A percentile compares a stretch with the other conserved stretches of the same genome.
phyloP scores from a whole-genome alignment of 1,139 yeast species.

The Waltiozyma sp. region DNA sequence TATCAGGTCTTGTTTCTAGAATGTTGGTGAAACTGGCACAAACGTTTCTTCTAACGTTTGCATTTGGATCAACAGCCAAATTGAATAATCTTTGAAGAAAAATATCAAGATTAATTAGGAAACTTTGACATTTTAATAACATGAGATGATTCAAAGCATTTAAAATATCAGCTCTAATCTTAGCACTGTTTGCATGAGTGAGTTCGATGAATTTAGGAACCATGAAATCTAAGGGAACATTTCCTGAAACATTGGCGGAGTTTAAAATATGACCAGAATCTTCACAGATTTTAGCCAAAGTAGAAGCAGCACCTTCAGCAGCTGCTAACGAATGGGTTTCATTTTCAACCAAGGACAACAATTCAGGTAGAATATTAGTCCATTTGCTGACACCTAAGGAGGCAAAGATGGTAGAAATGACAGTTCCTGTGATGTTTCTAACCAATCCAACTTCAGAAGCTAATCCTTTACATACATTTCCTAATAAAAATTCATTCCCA shows the following conservation, averaged over 20 bases:
- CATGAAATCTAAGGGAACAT: conserved; percentile 57
- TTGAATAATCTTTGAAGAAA: conserved; percentile 54
- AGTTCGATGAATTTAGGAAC: conserved; percentile 54
- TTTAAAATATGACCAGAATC: conserved; percentile 57
- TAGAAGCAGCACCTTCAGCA: conserved; percentile 73
- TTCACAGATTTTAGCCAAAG: conserved; percentile 81
- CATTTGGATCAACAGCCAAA: conserved; percentile 48
- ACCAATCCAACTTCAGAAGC: conserved; percentile 48
- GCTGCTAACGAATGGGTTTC: conserved; percentile 27
- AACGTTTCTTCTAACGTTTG: conserved; percentile 59
- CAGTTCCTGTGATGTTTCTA: conserved; percentile 83
- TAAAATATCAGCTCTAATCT: conserved; percentile 53
- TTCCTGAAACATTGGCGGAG: conserved; percentile 45
- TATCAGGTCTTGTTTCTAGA: conserved; percentile 72
- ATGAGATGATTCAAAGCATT: conserved; percentile 72
- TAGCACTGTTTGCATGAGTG: conserved; percentile 31
- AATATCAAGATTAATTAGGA: conserved; percentile 54
- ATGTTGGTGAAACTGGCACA: conserved; percentile 71
- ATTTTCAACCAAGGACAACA: conserved; percentile 46
- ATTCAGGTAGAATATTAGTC: conserved; percentile 64
- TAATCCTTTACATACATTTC: conserved; percentile 60
- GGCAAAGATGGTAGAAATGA: conserved; percentile 71
- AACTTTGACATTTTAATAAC: conserved; percentile 53
- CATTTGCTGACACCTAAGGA: conserved; percentile 61
- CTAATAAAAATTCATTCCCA: conserved; percentile 37